phyloP scores from a whole-genome alignment of 306 rosid genomes.

The Prunus armeniaca region DNA sequence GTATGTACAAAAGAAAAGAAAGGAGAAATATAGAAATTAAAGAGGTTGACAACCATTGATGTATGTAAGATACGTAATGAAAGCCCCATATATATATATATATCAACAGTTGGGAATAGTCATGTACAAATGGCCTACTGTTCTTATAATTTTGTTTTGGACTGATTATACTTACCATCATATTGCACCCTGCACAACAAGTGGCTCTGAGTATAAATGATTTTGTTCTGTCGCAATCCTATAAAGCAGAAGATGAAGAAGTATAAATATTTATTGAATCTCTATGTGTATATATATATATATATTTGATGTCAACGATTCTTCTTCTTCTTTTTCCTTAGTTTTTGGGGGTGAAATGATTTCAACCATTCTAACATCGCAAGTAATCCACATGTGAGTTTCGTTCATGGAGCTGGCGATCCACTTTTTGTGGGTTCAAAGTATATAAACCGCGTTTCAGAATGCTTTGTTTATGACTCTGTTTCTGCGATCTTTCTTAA shows the following conservation, averaged over 20 bases:
- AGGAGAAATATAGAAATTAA: too few relatives aligned
- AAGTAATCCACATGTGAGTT: slow-evolving; percentile 17
- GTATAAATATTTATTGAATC: neutral
- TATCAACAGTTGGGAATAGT: neutral
- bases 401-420: slow-evolving; percentile 6
- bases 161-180: neutral
- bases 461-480: neutral
- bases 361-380: neutral
- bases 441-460: neutral
- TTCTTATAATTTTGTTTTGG: neutral
- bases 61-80: neutral
- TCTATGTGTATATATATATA: too few relatives aligned
- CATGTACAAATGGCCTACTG: neutral
- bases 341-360: neutral
- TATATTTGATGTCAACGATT: too few relatives aligned
- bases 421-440: slow-evolving; percentile 22
- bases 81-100: neutral
- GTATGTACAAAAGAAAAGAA: neutral
- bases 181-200: neutral
- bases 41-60: neutral
- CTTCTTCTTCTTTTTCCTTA: too few relatives aligned
- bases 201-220: neutral
- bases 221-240: neutral
- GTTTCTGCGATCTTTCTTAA: neutral
- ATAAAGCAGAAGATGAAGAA: neutral